A percentile compares a stretch with the other conserved stretches of the same genome.
Evolutionary conservation across 2,329 filamentous ascomycete species (phyloP).

Genomic region (Verticillium dahliae): DNA sequence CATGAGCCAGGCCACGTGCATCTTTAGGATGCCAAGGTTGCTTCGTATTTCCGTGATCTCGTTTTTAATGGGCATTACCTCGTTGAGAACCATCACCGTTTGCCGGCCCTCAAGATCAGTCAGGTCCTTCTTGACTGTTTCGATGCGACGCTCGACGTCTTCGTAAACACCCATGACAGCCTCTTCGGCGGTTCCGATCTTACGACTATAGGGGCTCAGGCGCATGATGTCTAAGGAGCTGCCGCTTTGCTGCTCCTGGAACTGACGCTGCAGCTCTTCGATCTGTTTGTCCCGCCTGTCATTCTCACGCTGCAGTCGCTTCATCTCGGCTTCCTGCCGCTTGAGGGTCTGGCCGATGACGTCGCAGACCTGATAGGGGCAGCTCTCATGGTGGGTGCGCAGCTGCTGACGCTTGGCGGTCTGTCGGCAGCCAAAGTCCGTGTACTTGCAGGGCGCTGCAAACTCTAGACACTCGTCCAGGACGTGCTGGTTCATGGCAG

Average conservation of each 20-base stretch:
- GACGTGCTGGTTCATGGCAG: constrained; percentile 39
- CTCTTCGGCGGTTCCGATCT: constrained; percentile 10
- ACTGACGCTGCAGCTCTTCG: constrained; percentile 25
- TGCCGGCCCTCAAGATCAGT: constrained; percentile 54
- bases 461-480: constrained; percentile 37
- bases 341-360: constrained; percentile 40
- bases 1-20: constrained; percentile 54
- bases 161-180: constrained; percentile 14
- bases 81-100: constrained; percentile 54
- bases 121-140: constrained; percentile 49
- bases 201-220: constrained; percentile 6
- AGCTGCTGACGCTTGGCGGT: constrained; percentile 30
- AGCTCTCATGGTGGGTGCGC: constrained; percentile 37
- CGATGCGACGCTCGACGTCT: constrained; percentile 29
- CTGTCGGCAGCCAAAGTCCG: constrained; percentile 41
- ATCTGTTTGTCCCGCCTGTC: constrained; percentile 26
- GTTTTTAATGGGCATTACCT: constrained; percentile 55
- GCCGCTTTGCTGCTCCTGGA: constrained; percentile 21
- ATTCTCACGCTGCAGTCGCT: constrained; percentile 26
- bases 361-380: constrained; percentile 46
- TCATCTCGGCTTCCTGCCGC: constrained; percentile 41
- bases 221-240: constrained; percentile 6
- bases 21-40: constrained; percentile 50
- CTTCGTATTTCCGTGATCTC: constrained; percentile 54
- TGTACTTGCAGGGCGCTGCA: constrained; percentile 37